phyloP scores from a whole-genome alignment of 2,329 filamentous ascomycete species.

The Ceratocystis smalleyi region DNA sequence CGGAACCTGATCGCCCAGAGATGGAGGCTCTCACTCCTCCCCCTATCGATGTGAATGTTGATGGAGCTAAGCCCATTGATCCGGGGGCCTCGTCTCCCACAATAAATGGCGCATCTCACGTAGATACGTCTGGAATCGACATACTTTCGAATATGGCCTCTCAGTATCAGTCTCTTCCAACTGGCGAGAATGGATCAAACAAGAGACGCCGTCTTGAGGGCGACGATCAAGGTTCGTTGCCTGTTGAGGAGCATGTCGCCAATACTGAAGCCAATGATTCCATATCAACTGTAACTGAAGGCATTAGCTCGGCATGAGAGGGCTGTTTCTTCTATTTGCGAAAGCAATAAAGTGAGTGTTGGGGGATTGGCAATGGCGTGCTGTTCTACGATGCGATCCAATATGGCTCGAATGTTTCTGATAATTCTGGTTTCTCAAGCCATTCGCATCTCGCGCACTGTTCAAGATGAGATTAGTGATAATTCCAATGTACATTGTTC shows the following conservation, averaged over 20 bases:
- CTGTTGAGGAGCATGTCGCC: slow-evolving; percentile 22
- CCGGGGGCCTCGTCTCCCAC: not conserved
- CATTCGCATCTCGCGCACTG: not conserved
- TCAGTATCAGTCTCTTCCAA: slow-evolving; percentile 34
- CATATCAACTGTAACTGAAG: not conserved
- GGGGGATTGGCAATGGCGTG: not conserved
- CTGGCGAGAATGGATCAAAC: slow-evolving; percentile 38
- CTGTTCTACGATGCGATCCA: not conserved
- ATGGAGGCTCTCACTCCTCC: slow-evolving; percentile 82
- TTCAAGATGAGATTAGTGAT: not conserved
- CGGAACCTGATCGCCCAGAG: slow-evolving; percentile 57
- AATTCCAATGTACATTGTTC: not conserved
- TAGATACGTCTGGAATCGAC: not conserved
- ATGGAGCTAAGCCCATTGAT: not conserved
- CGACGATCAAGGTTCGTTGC: slow-evolving; percentile 21
- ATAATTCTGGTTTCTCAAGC: not conserved
- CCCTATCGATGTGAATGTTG: slow-evolving; percentile 29
- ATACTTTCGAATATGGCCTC: slow-evolving; percentile 23
- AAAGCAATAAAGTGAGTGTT: not conserved
- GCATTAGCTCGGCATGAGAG: not conserved
- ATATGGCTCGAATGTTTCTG: not conserved
- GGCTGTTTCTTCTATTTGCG: not conserved
- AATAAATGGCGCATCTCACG: not conserved
- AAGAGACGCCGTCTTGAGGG: slow-evolving; percentile 40
- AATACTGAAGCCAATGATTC: not conserved